Conservation (phyloP, 139 green algal genomes). For the Gonium pectorale region DNA sequence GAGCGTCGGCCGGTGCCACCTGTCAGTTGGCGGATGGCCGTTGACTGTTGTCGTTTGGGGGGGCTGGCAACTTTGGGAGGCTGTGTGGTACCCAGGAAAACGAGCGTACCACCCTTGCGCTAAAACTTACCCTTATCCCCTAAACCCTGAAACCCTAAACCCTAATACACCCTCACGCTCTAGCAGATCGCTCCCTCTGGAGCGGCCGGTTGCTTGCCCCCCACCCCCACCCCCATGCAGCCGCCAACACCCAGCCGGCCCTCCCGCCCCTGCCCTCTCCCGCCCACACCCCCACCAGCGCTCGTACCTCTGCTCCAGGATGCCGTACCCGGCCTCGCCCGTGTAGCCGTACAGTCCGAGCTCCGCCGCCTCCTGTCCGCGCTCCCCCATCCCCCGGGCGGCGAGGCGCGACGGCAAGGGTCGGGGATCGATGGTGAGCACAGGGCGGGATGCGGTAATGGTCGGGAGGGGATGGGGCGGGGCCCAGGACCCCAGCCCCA, state of each 20-base stretch:
- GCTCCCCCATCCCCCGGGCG: background rate
- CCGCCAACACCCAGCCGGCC: background rate
- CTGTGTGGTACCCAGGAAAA: background rate
- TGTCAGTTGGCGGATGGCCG: background rate
- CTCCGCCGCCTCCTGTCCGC: constrained; percentile 46
- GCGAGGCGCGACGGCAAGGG: background rate
- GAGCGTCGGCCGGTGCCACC: constrained; percentile 73
- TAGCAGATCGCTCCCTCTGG: background rate
- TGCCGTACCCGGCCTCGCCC: constrained; percentile 73
- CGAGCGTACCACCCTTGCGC: background rate
- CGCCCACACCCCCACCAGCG: too few relatives aligned
- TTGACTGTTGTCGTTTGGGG: background rate
- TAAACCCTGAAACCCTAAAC: too few relatives aligned
- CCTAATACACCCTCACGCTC: too few relatives aligned
- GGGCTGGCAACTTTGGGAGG: background rate
- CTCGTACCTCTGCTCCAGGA: constrained; percentile 67
- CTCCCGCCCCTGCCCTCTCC: too few relatives aligned
- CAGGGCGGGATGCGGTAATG: too few relatives aligned
- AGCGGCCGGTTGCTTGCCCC: background rate
- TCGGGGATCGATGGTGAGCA: background rate
- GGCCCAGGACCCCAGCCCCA: too few relatives aligned
- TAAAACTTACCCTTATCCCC: too few relatives aligned
- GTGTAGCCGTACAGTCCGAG: constrained; percentile 62
- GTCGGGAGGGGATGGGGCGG: too few relatives aligned
- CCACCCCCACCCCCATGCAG: background rate